These are phyloP conservation scores for Kodamaea lidongshanica DNA, from an alignment of 805 yeast genomes.

Conservation along the genomic window DNA sequence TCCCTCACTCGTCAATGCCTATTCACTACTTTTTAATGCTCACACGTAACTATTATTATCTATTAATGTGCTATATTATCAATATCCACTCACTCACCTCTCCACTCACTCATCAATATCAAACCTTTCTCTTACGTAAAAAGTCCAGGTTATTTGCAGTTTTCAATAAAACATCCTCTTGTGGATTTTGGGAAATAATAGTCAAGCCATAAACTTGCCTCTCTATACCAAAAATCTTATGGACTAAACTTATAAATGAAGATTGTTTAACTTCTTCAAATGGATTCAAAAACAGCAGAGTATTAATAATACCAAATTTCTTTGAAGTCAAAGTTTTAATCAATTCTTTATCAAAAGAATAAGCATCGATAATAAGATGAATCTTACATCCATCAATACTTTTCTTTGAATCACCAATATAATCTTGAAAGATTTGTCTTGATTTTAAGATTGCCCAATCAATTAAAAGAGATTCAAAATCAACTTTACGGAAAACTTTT, in stretches of 20 bases:
- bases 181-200: slow-evolving; percentile 17
- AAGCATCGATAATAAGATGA: slow-evolving; percentile 41
- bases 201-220: slow-evolving; percentile 26
- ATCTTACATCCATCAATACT: slow-evolving; percentile 26
- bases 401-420: slow-evolving; percentile 21
- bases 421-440: slow-evolving; percentile 30
- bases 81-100: too few relatives aligned
- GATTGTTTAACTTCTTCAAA: slow-evolving; percentile 11
- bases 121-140: slow-evolving; percentile 17
- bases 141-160: slow-evolving; percentile 10
- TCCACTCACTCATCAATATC: too few relatives aligned
- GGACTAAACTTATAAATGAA: slow-evolving; percentile 7
- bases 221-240: slow-evolving; percentile 19
- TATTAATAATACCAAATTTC: slow-evolving; percentile 38
- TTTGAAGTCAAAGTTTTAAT: slow-evolving; percentile 31
- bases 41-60: too few relatives aligned
- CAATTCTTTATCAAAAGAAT: slow-evolving; percentile 45
- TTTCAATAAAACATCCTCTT: slow-evolving; percentile 13
- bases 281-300: slow-evolving; percentile 24
- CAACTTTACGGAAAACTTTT: slow-evolving; percentile 60
- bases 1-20: too few relatives aligned
- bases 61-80: too few relatives aligned
- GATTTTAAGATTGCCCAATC: slow-evolving; percentile 54
- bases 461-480: slow-evolving; percentile 56
- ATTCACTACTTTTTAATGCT: too few relatives aligned